phyloP scores from a whole-genome alignment of 1,139 yeast species.

The Taphrina deformans region DNA sequence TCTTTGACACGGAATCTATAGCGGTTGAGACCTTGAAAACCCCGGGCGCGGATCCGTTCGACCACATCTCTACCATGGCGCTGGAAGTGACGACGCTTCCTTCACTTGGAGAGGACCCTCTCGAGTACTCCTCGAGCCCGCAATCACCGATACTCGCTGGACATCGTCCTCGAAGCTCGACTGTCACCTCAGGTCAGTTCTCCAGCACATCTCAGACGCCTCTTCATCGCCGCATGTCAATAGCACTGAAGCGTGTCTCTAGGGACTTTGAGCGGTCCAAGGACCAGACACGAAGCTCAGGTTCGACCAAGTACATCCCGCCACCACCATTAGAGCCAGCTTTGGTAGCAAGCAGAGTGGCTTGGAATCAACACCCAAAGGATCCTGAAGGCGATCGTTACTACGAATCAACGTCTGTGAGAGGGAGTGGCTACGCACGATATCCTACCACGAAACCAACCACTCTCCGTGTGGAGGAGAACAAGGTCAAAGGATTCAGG shows the following conservation, averaged over 20 bases:
- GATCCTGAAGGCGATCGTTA: constrained; percentile 7
- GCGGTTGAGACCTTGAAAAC: no score
- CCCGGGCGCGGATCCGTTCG: no score
- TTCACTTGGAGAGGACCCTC: constrained; percentile 2
- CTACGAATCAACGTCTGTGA: constrained; percentile 11
- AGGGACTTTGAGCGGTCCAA: constrained; percentile 11
- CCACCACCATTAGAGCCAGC: constrained; percentile 30
- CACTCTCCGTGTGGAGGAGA: constrained; percentile 22
- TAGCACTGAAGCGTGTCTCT: constrained; percentile 25
- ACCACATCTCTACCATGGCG: neutral
- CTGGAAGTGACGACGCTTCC: constrained; percentile 4
- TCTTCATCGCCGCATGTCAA: constrained; percentile 16
- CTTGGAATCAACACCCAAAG: constrained; percentile 1
- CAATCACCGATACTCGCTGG: neutral
- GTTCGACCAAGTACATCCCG: constrained; percentile 18
- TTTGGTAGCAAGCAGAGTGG: constrained; percentile 14
- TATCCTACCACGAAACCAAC: constrained; percentile 30
- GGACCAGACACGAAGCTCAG: constrained; percentile 9
- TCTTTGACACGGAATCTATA: no score
- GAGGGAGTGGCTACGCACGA: constrained; percentile 28
- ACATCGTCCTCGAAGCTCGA: constrained; percentile 15
- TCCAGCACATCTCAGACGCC: constrained; percentile 25
- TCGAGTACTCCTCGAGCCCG: neutral
- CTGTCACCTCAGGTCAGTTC: constrained; percentile 8
- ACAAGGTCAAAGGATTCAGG: constrained; percentile 31